Conservation (phyloP, 1,139 yeast genomes). For the Pichia sp. region DNA sequence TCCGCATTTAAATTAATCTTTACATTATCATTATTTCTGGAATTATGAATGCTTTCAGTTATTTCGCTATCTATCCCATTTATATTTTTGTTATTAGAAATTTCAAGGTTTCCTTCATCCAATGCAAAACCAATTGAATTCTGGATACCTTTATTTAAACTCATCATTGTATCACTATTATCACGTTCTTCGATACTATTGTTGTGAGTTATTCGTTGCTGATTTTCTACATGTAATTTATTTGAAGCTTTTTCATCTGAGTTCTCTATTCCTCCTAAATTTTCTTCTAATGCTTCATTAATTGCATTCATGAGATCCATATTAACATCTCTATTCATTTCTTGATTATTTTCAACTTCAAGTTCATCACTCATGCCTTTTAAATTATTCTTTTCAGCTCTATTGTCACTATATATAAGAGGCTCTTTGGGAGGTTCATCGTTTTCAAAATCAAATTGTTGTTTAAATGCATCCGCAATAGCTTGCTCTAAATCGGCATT, state of each 20-base stretch:
- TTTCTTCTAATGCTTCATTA: conserved; percentile 13
- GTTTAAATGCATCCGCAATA: conserved; percentile 17
- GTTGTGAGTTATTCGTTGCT: background rate
- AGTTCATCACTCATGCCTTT: background rate
- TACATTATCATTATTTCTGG: background rate
- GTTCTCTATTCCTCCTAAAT: conserved; percentile 3
- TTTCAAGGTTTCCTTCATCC: background rate
- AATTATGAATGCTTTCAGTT: background rate
- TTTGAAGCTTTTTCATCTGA: background rate
- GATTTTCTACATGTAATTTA: background rate
- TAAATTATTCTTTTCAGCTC: background rate
- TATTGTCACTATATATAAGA: background rate
- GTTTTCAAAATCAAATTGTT: conserved; percentile 6
- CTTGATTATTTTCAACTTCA: conserved; percentile 6
- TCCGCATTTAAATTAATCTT: conserved; percentile 9
- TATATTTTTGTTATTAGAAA: background rate
- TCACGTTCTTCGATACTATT: background rate
- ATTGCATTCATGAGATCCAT: conserved; percentile 12
- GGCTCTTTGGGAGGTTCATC: conserved; percentile 1
- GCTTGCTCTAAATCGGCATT: conserved; percentile 16
- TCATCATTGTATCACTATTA: background rate
- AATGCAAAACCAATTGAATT: background rate
- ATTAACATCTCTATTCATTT: conserved; percentile 14
- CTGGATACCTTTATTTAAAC: background rate
- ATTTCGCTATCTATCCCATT: no score